These are phyloP conservation scores for Erucastrum elatum DNA, from an alignment of 345 rosid genomes.

Conservation along the genomic window DNA sequence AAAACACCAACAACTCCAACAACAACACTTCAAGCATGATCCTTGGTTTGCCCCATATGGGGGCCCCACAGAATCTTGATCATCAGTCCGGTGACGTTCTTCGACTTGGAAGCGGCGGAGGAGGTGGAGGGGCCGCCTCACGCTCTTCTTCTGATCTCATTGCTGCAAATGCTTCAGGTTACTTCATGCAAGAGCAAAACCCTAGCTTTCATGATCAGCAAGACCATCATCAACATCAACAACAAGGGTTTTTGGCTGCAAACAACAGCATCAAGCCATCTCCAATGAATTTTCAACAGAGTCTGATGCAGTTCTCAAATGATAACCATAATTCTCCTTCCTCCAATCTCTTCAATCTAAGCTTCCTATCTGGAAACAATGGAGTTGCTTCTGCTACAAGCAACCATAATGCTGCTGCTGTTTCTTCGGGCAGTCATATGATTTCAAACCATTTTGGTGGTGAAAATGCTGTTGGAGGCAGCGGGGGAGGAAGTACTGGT, in stretches of 20 bases:
- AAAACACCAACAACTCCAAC: conserved; percentile 44
- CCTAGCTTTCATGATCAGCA: conserved; percentile 51
- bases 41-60: conserved; percentile 61
- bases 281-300: conserved; percentile 45
- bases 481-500: conserved; percentile 38
- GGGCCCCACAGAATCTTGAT: conserved; percentile 46
- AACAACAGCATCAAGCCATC: conserved; percentile 34
- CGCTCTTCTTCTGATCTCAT: conserved; percentile 54
- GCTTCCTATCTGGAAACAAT: conserved; percentile 50
- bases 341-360: conserved; percentile 53
- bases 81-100: conserved; percentile 47
- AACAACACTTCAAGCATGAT: conserved; percentile 48
- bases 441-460: conserved; percentile 46
- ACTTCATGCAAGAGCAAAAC: conserved; percentile 58
- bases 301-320: conserved; percentile 57
- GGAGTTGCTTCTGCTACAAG: conserved; percentile 35
- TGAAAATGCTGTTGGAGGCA: conserved; percentile 37
- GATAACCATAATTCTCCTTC: conserved; percentile 35
- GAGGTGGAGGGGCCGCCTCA: conserved; percentile 41
- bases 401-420: conserved; percentile 41
- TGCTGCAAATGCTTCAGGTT: conserved; percentile 48
- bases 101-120: conserved; percentile 52
- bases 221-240: conserved; percentile 40
- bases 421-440: conserved; percentile 39
- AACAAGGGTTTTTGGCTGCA: conserved; percentile 44